These are phyloP conservation scores for Candida easanensis DNA, from an alignment of 805 yeast species.

Conservation along the genomic window DNA sequence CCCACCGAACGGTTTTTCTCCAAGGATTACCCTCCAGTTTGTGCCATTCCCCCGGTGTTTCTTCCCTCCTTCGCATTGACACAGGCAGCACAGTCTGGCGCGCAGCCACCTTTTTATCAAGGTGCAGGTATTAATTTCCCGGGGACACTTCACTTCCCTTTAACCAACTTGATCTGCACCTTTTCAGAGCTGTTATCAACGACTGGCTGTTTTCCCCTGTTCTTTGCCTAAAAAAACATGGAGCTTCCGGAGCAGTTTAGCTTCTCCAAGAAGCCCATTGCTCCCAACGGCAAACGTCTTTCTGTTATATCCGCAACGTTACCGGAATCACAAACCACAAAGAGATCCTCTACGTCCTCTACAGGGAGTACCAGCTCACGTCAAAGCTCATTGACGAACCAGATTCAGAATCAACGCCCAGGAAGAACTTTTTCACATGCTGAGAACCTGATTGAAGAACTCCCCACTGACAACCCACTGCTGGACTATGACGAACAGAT, in stretches of 20 bases:
- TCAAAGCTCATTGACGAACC: constrained; percentile 3
- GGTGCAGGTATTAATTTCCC: too few species aligned
- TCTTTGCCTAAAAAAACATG: constrained; percentile 2
- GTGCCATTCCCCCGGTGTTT: too few species aligned
- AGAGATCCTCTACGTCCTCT: constrained; percentile 10
- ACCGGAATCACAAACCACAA: constrained; percentile 11
- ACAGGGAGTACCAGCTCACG: constrained; percentile 5
- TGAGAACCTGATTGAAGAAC: constrained; percentile 12
- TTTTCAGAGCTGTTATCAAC: not conserved
- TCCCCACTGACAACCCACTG: constrained; percentile 25
- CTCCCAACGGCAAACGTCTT: constrained; percentile 14
- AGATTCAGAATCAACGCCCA: constrained; percentile 7
- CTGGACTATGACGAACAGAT: constrained; percentile 29
- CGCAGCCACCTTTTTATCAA: too few species aligned
- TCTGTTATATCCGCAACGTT: constrained; percentile 25
- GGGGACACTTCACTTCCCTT: too few species aligned
- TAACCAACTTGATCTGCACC: too few species aligned
- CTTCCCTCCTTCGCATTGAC: too few species aligned
- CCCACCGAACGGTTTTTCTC: too few species aligned
- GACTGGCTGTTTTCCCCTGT: not conserved
- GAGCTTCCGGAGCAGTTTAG: constrained; percentile 21
- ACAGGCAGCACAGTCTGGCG: too few species aligned
- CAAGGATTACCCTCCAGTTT: too few species aligned
- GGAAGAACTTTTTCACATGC: constrained; percentile 7
- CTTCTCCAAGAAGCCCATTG: constrained; percentile 28